Evolutionary conservation across 2,329 filamentous ascomycete species (phyloP), one percentile per base, ranked within the genome.

Genomic region (Diatrype stigma): DNA sequence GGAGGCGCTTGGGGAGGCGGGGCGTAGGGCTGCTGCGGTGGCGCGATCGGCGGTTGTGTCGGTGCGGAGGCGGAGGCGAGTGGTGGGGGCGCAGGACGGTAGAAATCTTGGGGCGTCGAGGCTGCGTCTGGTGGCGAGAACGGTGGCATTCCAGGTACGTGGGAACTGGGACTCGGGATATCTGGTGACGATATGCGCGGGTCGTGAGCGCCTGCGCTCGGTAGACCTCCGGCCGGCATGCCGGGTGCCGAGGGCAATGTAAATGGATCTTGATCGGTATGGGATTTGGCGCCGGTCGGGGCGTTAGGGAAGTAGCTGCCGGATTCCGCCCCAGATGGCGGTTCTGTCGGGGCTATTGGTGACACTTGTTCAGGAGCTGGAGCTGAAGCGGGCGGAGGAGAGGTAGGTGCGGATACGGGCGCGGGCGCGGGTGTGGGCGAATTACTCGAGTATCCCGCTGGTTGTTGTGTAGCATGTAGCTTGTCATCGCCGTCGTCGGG

Each of bases 401-500:
- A 67, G 12, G 62, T 65, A 2, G 70, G 70, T 16, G 63, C 65
- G 11, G 72, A 70, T 26, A 70, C 73, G 12, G 69, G 68, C 1
- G 67, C 68, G 48, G 54, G 62, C 50, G 53, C 60, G 51, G 16
- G 54, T 3, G 59, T n/a, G n/a, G n/a, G n/a, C n/a, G n/a, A n/a
- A n/a, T n/a, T n/a, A n/a, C n/a, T n/a, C n/a, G n/a, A n/a, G n/a
- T n/a, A n/a, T n/a, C n/a, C 63, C 17, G 66, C 64, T 34, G 68
- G 63, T 48, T 55, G 34, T 35, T 56, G 45, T 51, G 54, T 22
- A 8, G 51, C 47, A n/a, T 46, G 49, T 10, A 57, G 61, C 46
- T 30, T 54, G 14, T 49, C 67, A 28, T 61, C 64, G 2, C 71
- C 73, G 2, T 69, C 68, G 45, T 82, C 79, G 0, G 76, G 71